phyloP scores from a whole-genome alignment of 176 grass and related monocot genomes.

The Lolium multiflorum region DNA sequence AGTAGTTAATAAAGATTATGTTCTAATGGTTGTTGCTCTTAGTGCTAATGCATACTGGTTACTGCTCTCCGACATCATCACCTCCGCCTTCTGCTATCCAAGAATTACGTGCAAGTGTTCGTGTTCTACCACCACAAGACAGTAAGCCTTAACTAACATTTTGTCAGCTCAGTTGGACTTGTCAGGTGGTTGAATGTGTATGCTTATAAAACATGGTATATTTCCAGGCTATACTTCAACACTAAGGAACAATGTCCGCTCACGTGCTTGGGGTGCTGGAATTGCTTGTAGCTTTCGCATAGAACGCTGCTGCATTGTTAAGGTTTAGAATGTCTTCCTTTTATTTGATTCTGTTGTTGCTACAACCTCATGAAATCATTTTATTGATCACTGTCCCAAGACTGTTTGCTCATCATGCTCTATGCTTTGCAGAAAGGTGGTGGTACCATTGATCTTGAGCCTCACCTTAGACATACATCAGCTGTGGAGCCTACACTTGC shows the following conservation, averaged over 20 bases:
- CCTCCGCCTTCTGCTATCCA: conserved; percentile 81
- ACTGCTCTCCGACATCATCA: conserved; percentile 84
- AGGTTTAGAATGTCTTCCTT: conserved; percentile 58
- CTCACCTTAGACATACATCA: conserved; percentile 83
- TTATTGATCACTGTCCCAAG: conserved; percentile 22
- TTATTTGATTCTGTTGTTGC: conserved; percentile 21
- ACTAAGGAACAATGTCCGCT: conserved; percentile 95
- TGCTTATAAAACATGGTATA: conserved; percentile 44
- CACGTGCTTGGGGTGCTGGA: conserved; percentile 96
- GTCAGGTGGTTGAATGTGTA: conserved; percentile 23
- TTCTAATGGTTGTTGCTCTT: conserved; percentile 43
- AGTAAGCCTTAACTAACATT: conserved; percentile 49
- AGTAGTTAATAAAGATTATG: conserved; percentile 27
- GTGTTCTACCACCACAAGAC: conserved; percentile 78
- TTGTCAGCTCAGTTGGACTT: conserved; percentile 3
- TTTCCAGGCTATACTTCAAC: conserved; percentile 87
- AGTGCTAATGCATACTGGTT: conserved; percentile 99
- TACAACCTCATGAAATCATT: conserved; percentile 30
- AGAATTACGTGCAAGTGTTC: conserved; percentile 75
- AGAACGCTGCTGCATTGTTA: conserved; percentile 92
- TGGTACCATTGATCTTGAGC: conserved; percentile 86
- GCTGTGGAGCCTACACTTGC: conserved; percentile 95
- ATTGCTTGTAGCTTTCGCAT: conserved; percentile 95
- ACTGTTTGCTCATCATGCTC: conserved; percentile 43
- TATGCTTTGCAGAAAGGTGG: conserved; percentile 79